These are phyloP conservation scores for Cyclotella cryptica DNA, from an alignment of 108 stramenopile species.

Conservation along the genomic window DNA sequence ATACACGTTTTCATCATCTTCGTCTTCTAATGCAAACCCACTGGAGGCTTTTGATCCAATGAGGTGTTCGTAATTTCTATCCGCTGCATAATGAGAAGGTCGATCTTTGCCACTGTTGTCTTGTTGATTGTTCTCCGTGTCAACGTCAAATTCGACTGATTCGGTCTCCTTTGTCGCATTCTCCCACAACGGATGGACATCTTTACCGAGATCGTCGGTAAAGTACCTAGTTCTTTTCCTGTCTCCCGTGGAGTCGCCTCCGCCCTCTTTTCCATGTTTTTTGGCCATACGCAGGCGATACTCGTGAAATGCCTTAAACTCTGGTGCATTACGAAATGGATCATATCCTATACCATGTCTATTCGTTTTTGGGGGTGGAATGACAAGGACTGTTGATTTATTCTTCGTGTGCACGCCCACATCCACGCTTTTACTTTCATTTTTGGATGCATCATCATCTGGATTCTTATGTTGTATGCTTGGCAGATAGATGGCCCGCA, in stretches of 20 bases:
- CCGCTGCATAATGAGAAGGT: slow-evolving; percentile 52
- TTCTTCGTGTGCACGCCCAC: not conserved
- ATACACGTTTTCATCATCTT: slow-evolving; percentile 83
- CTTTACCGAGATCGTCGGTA: slow-evolving; percentile 37
- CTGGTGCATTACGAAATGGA: slow-evolving; percentile 77
- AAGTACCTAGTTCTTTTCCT: slow-evolving; percentile 25
- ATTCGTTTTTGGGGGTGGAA: slow-evolving; percentile 83
- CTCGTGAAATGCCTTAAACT: slow-evolving; percentile 70
- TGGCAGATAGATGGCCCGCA: slow-evolving; percentile 42
- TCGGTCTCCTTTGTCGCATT: not conserved
- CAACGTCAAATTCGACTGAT: slow-evolving; percentile 10
- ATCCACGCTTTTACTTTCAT: not conserved
- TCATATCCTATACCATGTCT: slow-evolving; percentile 80
- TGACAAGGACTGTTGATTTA: slow-evolving; percentile 20
- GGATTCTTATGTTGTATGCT: slow-evolving; percentile 18
- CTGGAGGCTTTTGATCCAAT: slow-evolving; percentile 73
- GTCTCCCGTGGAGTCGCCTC: slow-evolving; percentile 2
- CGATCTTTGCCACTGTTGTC: slow-evolving; percentile 8
- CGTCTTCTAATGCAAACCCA: slow-evolving; percentile 87
- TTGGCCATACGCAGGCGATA: slow-evolving; percentile 52
- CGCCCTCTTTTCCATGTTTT: slow-evolving; percentile 50
- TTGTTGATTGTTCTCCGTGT: slow-evolving; percentile 27
- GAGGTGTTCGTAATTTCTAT: slow-evolving; percentile 68
- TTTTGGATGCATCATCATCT: not conserved
- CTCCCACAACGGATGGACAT: slow-evolving; percentile 29